Conservation (phyloP, 352 stramenopile species). For the Globisporangium nodosum region DNA sequence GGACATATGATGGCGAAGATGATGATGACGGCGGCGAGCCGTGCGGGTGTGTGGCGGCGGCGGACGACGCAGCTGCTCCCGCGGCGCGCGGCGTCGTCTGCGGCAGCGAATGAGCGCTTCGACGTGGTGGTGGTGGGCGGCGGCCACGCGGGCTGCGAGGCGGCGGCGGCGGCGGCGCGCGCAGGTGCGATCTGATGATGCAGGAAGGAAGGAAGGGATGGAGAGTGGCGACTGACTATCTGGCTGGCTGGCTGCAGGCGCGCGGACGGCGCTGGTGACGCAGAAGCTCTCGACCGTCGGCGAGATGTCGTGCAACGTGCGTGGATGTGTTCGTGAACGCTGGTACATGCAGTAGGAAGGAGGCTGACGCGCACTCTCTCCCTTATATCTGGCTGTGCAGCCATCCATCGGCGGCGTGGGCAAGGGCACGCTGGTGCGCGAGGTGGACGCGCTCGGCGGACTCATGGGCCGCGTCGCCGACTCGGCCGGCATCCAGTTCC, state of each 20-base stretch:
- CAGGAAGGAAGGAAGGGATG: neutral
- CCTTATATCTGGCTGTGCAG: constrained; percentile 21
- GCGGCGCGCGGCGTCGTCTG: neutral
- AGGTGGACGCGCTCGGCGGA: constrained; percentile 98
- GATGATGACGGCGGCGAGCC: neutral
- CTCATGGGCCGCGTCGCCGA: constrained; percentile 96
- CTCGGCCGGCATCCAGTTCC: constrained; percentile 95
- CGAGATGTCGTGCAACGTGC: constrained; percentile 97
- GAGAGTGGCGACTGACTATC: neutral
- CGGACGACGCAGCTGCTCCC: neutral
- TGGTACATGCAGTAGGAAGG: too few species aligned
- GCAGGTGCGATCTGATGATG: constrained; percentile 56
- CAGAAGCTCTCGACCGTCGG: constrained; percentile 94
- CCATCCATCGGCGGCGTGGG: constrained; percentile 97
- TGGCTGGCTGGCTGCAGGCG: constrained; percentile 42
- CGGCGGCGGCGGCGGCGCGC: constrained; percentile 41
- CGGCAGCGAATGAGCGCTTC: constrained; percentile 12
- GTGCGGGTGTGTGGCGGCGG: too few species aligned
- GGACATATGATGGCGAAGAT: neutral
- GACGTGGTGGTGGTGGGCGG: constrained; percentile 61
- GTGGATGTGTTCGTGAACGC: constrained; percentile 5
- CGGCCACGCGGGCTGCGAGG: constrained; percentile 56
- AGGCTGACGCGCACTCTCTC: neutral
- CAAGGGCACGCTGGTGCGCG: constrained; percentile 97
- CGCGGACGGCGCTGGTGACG: constrained; percentile 94